These are phyloP conservation scores for Coniferiporia weirii DNA, from an alignment of 1,284 basidiomycete species.

Conservation along the genomic window DNA sequence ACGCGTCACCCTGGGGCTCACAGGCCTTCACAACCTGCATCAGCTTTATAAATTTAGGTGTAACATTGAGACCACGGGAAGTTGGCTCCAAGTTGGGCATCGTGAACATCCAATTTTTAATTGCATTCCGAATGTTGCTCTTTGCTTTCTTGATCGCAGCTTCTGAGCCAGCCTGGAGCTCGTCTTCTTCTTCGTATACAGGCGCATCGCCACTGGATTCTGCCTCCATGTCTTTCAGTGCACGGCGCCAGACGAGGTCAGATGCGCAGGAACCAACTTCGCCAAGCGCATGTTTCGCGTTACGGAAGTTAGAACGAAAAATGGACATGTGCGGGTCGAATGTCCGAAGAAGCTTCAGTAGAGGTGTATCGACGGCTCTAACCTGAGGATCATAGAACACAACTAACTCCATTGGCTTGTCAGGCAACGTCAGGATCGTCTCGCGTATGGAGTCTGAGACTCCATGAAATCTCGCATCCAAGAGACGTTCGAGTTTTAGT, in stretches of 20 bases:
- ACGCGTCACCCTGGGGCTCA: slow-evolving; percentile 43
- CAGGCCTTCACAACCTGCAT: slow-evolving; percentile 52
- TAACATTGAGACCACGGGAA: slow-evolving; percentile 56
- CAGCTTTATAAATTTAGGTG: slow-evolving; percentile 56
- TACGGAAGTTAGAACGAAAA: slow-evolving; percentile 37
- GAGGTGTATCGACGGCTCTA: slow-evolving; percentile 25
- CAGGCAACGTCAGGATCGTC: slow-evolving; percentile 30
- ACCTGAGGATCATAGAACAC: slow-evolving; percentile 32
- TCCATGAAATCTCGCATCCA: slow-evolving; percentile 36
- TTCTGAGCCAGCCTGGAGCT: slow-evolving; percentile 21
- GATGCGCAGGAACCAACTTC: slow-evolving; percentile 60
- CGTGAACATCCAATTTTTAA: slow-evolving; percentile 53
- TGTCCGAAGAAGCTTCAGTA: slow-evolving; percentile 33
- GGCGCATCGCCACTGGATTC: slow-evolving; percentile 23
- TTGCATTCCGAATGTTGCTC: slow-evolving; percentile 33
- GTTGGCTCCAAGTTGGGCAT: slow-evolving; percentile 52
- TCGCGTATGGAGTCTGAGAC: slow-evolving; percentile 28
- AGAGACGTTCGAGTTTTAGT: slow-evolving; percentile 34
- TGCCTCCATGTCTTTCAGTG: slow-evolving; percentile 36
- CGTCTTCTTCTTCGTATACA: slow-evolving; percentile 32
- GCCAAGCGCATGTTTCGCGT: slow-evolving; percentile 39
- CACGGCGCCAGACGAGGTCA: slow-evolving; percentile 58
- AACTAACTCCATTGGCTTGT: slow-evolving; percentile 36
- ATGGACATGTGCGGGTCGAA: slow-evolving; percentile 35
- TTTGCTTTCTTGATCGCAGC: slow-evolving; percentile 22